Evolutionary conservation across 768 basidiomycete species (phyloP).

Genomic region (Multifurca ochricompacta): DNA sequence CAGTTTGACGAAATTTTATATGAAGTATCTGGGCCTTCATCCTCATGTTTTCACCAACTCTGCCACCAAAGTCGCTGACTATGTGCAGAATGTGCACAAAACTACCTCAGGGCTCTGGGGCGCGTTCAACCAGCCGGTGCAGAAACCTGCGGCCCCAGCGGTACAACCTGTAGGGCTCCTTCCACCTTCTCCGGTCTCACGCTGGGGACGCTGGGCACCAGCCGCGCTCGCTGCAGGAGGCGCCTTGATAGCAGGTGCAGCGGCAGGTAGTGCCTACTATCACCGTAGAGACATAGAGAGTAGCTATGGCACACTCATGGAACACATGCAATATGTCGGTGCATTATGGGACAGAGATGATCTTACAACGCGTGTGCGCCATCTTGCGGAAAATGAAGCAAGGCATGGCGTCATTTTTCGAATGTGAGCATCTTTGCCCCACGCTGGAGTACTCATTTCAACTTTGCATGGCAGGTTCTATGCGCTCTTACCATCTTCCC

Average conservation of each 20-base stretch:
- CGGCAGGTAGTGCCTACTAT: constrained; percentile 79
- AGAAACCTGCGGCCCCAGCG: constrained; percentile 28
- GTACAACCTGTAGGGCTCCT: constrained; percentile 25
- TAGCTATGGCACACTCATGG: constrained; percentile 68
- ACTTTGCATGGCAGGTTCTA: constrained; percentile 54
- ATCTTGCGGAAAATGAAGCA: constrained; percentile 51
- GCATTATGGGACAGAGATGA: constrained; percentile 74
- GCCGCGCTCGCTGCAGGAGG: constrained; percentile 67
- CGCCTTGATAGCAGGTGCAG: constrained; percentile 70
- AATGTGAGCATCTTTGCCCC: constrained; percentile 41
- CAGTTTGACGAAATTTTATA: neutral
- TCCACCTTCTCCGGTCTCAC: constrained; percentile 12
- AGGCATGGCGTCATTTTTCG: constrained; percentile 61
- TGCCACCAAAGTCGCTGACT: constrained; percentile 65
- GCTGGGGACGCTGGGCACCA: constrained; percentile 63
- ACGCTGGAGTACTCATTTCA: neutral
- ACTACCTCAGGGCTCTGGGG: constrained; percentile 56
- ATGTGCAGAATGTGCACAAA: constrained; percentile 56
- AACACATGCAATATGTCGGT: constrained; percentile 86
- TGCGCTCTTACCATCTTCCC: constrained; percentile 61
- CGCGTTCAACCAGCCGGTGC: constrained; percentile 37
- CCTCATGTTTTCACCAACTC: constrained; percentile 80
- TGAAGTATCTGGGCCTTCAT: constrained; percentile 79
- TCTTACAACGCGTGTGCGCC: constrained; percentile 53
- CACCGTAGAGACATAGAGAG: constrained; percentile 65